Evolutionary conservation across 495 filamentous ascomycete species (phyloP).

Genomic region (Podospora pseudopauciseta): DNA sequence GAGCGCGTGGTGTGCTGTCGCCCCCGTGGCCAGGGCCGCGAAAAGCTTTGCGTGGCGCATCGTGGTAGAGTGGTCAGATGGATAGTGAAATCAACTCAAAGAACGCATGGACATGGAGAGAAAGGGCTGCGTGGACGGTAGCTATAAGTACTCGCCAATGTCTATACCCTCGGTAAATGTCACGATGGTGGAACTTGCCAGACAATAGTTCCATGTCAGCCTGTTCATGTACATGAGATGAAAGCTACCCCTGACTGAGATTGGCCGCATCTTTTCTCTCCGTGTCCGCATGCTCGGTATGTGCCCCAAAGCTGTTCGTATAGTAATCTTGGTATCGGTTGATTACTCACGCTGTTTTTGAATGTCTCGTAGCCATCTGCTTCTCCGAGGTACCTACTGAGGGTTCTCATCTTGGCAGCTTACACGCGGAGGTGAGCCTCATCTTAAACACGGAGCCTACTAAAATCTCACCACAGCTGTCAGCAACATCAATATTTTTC

Average conservation of each 20-base stretch:
- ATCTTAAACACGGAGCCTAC: not conserved
- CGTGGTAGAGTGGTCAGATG: not conserved
- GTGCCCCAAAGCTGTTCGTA: not conserved
- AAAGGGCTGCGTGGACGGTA: no score
- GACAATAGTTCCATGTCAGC: not conserved
- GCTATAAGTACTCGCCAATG: not conserved
- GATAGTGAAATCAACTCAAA: not conserved
- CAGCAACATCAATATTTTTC: not conserved
- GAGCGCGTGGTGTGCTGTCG: slow-evolving; percentile 42
- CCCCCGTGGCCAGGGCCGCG: slow-evolving; percentile 27
- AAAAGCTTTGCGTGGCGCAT: not conserved
- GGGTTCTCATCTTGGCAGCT: not conserved
- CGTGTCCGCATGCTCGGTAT: not conserved
- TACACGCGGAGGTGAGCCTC: not conserved
- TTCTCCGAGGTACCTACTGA: no score
- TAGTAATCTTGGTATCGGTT: not conserved
- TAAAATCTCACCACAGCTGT: not conserved
- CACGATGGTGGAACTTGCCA: not conserved
- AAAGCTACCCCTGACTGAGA: not conserved
- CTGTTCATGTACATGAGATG: not conserved
- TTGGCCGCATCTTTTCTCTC: not conserved
- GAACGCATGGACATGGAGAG: not conserved
- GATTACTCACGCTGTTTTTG: not conserved
- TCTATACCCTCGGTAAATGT: not conserved
- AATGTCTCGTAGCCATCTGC: not conserved